A percentile compares a stretch with the other conserved stretches of the same genome.
Evolutionary conservation across 805 yeast species (phyloP).

Genomic region (Lipomyces starkeyi): DNA sequence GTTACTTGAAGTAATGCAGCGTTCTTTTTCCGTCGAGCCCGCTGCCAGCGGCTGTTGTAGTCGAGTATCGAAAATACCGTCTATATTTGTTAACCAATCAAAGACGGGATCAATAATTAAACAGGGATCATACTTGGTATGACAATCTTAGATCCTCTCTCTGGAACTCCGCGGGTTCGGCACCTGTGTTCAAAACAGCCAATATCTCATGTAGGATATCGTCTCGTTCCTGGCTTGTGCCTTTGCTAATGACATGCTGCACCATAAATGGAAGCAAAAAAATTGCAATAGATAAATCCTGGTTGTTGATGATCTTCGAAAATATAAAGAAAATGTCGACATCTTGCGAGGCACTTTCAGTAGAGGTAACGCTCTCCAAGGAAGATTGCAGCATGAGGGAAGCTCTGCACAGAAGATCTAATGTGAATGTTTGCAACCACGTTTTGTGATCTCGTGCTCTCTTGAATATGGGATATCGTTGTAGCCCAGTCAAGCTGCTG

Average conservation of each 20-base stretch:
- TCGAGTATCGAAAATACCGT: constrained; percentile 79
- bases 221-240: constrained; percentile 50
- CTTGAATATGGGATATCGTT: constrained; percentile 69
- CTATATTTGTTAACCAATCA: constrained; percentile 11
- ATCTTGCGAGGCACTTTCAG: constrained; percentile 1
- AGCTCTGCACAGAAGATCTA: constrained; percentile 62
- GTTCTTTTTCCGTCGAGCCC: constrained; percentile 24
- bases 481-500: constrained; percentile 44
- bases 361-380: not conserved
- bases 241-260: constrained; percentile 63
- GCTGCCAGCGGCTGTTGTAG: constrained; percentile 77
- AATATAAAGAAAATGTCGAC: constrained; percentile 64
- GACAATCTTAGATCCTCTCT: constrained; percentile 61
- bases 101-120: not conserved
- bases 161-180: not conserved
- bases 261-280: constrained; percentile 79
- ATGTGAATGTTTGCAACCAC: constrained; percentile 76
- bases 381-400: constrained; percentile 43
- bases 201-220: constrained; percentile 65
- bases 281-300: constrained; percentile 70
- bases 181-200: constrained; percentile 51
- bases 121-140: constrained; percentile 53
- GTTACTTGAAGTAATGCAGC: constrained; percentile 20
- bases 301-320: constrained; percentile 67
- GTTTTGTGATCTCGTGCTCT: constrained; percentile 49